Base-by-base conservation (phyloP, 73 alveolate genomes). In the Paramecium pentaurelia region DNA sequence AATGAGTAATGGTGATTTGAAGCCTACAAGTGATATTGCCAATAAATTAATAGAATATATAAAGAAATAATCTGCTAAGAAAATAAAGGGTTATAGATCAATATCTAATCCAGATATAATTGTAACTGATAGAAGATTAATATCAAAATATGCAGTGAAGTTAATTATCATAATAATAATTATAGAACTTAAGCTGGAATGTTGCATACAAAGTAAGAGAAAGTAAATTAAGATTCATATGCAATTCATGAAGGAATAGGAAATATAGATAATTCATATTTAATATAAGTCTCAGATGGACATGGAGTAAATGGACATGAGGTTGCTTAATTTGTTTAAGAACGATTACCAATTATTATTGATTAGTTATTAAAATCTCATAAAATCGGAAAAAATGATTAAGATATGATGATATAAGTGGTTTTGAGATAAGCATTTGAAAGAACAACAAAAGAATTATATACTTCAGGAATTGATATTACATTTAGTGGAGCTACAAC, bases 251-350 rank as follows among this genome's bases (percentile, higher is more conserved):
- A 77, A 47, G 59, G 60, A 71, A 71, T 89, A 45, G 80, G 85
- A 40, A 71, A 89, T 14, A 93, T 94, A 12, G 92, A 94, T 54
- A 95, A 95, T n/a, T 94, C 93, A 32, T 95, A 95, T 96, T 60
- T 95, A 44, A 73, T 97, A 47, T 98, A 99, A 20, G 99, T 98
- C 11, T 96, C 98, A 80, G 99, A 98, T 93, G 99, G 99, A 34
- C 99, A 97, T 91, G 99, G 99, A 2, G 92, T 88, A 47, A 87
- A 95, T 94, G 99, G 99, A 4, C 99, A 98, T 94, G 91, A 95
- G 60, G 97, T 98, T 27, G 93, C 98, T 54, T 97, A 96, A 36
- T 97, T 95, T 92, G 96, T 98, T 27, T 85, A 95, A 84, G 94
- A 96, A 73, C 86, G 71, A 28, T 92, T 97, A 68, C 98, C 99